These are phyloP conservation scores for Sugiyamaella sp. DNA, from an alignment of 1,139 yeast species.

Conservation along the genomic window DNA sequence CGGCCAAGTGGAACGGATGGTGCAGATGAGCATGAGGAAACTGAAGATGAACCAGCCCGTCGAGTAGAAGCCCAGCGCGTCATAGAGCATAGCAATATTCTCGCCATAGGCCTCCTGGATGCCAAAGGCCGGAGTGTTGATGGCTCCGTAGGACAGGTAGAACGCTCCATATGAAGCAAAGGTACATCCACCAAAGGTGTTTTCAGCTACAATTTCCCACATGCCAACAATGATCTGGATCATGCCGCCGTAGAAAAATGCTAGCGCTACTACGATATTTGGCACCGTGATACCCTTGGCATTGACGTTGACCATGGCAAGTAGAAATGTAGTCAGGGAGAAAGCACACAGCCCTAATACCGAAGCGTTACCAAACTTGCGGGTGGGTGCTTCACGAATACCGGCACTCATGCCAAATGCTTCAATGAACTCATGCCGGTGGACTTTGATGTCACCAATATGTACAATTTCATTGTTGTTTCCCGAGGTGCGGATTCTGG, in stretches of 20 bases:
- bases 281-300: slow-evolving; percentile 60
- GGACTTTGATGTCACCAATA: slow-evolving; percentile 71
- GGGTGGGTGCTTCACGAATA: slow-evolving; percentile 47
- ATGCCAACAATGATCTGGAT: slow-evolving; percentile 73
- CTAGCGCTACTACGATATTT: slow-evolving; percentile 66
- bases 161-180: slow-evolving; percentile 76
- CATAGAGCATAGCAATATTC: slow-evolving; percentile 45
- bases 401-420: slow-evolving; percentile 69
- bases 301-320: slow-evolving; percentile 62
- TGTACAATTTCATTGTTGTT: slow-evolving; percentile 60
- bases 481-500: slow-evolving; percentile 43
- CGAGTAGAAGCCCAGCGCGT: slow-evolving; percentile 74
- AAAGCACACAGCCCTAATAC: slow-evolving; percentile 84
- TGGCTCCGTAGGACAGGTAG: slow-evolving; percentile 78
- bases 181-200: slow-evolving; percentile 89
- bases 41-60: slow-evolving; percentile 82
- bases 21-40: slow-evolving; percentile 62
- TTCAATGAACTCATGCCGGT: slow-evolving; percentile 57
- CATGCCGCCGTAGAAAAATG: slow-evolving; percentile 83
- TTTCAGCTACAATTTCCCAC: slow-evolving; percentile 69
- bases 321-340: slow-evolving; percentile 81
- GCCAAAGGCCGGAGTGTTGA: slow-evolving; percentile 71
- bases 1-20: slow-evolving; percentile 80
- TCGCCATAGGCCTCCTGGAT: slow-evolving; percentile 57
- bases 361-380: slow-evolving; percentile 79